These are phyloP conservation scores for Solidago caesia DNA, from an alignment of 129 eudicot genomes.

Conservation along the genomic window DNA sequence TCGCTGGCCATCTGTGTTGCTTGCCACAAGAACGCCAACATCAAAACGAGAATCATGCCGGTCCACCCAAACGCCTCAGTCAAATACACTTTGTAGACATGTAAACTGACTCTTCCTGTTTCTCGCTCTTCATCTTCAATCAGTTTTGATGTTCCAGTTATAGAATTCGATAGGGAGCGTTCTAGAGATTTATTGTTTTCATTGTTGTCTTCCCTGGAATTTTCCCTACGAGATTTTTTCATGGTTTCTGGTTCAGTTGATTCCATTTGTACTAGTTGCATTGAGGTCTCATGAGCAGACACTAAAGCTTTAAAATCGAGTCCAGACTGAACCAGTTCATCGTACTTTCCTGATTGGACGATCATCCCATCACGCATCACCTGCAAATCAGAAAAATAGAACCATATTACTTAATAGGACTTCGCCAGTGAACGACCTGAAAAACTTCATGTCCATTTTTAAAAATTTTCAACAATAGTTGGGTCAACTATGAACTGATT, in stretches of 20 bases:
- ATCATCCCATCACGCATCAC: slow-evolving; percentile 75
- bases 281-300: slow-evolving; percentile 66
- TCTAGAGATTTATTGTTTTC: slow-evolving; percentile 28
- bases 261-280: slow-evolving; percentile 62
- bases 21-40: slow-evolving; percentile 52
- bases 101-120: slow-evolving; percentile 53
- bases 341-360: slow-evolving; percentile 72
- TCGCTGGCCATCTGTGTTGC: slow-evolving; percentile 54
- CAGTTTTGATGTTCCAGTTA: slow-evolving; percentile 52
- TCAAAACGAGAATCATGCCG: slow-evolving; percentile 43
- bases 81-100: slow-evolving; percentile 53
- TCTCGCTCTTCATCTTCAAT: slow-evolving; percentile 73
- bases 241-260: slow-evolving; percentile 20
- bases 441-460: no score
- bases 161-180: slow-evolving; percentile 32
- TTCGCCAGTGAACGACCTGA: no score
- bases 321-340: slow-evolving; percentile 49
- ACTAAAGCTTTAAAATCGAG: slow-evolving; percentile 66
- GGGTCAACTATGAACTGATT: no score
- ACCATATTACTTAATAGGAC: no score
- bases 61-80: slow-evolving; percentile 73
- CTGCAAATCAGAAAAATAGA: slow-evolving; percentile 17
- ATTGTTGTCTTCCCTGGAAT: slow-evolving; percentile 17
- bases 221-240: slow-evolving; percentile 24
- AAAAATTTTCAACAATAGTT: no score